phyloP scores from a whole-genome alignment of 1,284 basidiomycete species.

The Rhodotorula sp. region DNA sequence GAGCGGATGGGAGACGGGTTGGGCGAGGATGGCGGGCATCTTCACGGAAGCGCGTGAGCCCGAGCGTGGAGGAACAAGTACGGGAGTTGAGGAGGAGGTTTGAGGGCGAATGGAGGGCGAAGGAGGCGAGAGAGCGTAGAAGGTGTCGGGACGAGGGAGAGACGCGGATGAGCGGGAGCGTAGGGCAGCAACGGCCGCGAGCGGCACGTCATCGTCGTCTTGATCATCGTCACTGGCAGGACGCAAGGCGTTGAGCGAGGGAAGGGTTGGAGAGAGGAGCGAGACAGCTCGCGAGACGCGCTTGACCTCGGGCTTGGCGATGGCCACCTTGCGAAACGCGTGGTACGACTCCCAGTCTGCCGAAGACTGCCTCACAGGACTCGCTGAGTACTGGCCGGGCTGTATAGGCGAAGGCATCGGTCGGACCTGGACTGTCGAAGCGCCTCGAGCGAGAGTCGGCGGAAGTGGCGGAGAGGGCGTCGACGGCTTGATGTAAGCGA shows the following conservation, averaged over 20 bases:
- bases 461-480: not conserved
- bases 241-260: not conserved
- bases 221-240: not conserved
- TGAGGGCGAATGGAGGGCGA: not conserved
- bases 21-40: slow-evolving; percentile 20
- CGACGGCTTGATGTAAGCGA: not conserved
- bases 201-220: slow-evolving; percentile 27
- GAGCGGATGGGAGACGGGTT: not conserved
- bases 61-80: not conserved
- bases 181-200: slow-evolving; percentile 9
- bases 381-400: not conserved
- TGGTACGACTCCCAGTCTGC: slow-evolving; percentile 26
- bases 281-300: slow-evolving; percentile 3
- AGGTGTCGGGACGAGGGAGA: not conserved
- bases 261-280: slow-evolving; percentile 11
- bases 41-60: slow-evolving; percentile 12
- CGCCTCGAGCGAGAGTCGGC: not conserved
- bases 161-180: not conserved
- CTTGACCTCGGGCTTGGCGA: not conserved
- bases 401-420: slow-evolving; percentile 19
- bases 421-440: not conserved
- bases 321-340: slow-evolving; percentile 10
- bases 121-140: slow-evolving; percentile 6
- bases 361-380: not conserved
- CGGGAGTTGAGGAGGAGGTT: not conserved